Percentiles rank a stretch among this genome's conserved stretches.
These are phyloP conservation scores for Aspergillus spinulosporus DNA, from an alignment of 2,329 filamentous ascomycete species.

Conservation along the genomic window DNA sequence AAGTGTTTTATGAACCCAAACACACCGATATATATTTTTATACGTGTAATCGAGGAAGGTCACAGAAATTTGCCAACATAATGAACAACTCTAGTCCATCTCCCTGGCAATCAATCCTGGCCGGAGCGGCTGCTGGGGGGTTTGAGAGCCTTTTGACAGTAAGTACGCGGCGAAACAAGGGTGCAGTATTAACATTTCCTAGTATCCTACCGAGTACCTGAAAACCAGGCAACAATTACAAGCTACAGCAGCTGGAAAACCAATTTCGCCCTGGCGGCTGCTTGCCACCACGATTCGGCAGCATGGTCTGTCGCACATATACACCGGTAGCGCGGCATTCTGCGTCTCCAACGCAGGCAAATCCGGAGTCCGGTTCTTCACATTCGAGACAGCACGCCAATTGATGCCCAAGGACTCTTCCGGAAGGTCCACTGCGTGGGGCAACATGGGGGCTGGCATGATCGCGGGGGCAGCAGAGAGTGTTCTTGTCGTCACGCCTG, in stretches of 20 bases:
- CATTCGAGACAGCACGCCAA: constrained; percentile 19
- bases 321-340: constrained; percentile 20
- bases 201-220: constrained; percentile 23
- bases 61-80: neutral
- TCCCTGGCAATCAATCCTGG: constrained; percentile 21
- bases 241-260: neutral
- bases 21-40: neutral
- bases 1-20: too few species aligned
- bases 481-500: constrained; percentile 63
- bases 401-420: constrained; percentile 14
- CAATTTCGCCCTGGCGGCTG: constrained; percentile 1
- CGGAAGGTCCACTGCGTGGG: constrained; percentile 47
- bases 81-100: constrained; percentile 10
- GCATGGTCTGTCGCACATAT: constrained; percentile 15
- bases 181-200: neutral
- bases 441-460: constrained; percentile 63
- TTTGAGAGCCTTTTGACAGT: constrained; percentile 20
- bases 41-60: neutral
- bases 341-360: constrained; percentile 23
- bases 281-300: constrained; percentile 14
- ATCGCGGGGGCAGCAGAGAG: constrained; percentile 60
- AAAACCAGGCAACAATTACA: constrained; percentile 22
- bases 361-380: constrained; percentile 22
- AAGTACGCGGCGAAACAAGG: neutral
- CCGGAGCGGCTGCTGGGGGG: constrained; percentile 20